Evolutionary conservation across 2,329 filamentous ascomycete genomes (phyloP), one percentile per base, ranked within the genome.

Genomic region (Fusarium lateritium): DNA sequence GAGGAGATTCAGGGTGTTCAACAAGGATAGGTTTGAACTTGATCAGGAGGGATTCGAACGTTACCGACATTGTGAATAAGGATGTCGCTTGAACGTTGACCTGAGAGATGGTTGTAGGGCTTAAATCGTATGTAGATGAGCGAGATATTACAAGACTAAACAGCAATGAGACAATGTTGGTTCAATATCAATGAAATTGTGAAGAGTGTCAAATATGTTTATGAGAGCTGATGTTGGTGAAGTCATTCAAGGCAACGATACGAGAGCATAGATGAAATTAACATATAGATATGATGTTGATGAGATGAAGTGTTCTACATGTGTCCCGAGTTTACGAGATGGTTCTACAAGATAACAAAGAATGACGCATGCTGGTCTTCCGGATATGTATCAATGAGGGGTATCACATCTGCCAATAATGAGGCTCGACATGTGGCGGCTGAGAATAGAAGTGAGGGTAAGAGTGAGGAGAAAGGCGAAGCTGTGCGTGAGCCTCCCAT

Each of bases 11-110:
- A n/a, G 73, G 63, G 47, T 69, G 63, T 42, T 69, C 62, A 38
- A 75, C 69, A 49, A 74, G 71, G 39, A 66, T 50, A 21, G 73
- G 70, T 53, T 76, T 77, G 70, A 81, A 78, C 55, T 72, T 75
- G 67, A 80, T 62, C 57, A 73, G 71, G 59, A 76, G 73, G 51
- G 79, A 65, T 38, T 79, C 75, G 67, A 79, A 71, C 46, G 70
- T 59, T 55, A 70, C 53, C 7, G 77, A 62, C 72, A 79, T 79
- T 52, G 46, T 17, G 33, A 43, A 26, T 51, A 19, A 54, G 31
- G 57, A 63, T 26, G 31, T 54, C 47, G 22, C 36, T 26, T 22
- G 31, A 26, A 13, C 11, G 14, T 21, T 17, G 52, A 21, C 15
- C 24, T 21, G 19, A 33, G 19, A 34, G 39, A 39, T 33, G n/a